Evolutionary conservation across 352 stramenopile species (phyloP).

Genomic region (Pythium rishiriense): DNA sequence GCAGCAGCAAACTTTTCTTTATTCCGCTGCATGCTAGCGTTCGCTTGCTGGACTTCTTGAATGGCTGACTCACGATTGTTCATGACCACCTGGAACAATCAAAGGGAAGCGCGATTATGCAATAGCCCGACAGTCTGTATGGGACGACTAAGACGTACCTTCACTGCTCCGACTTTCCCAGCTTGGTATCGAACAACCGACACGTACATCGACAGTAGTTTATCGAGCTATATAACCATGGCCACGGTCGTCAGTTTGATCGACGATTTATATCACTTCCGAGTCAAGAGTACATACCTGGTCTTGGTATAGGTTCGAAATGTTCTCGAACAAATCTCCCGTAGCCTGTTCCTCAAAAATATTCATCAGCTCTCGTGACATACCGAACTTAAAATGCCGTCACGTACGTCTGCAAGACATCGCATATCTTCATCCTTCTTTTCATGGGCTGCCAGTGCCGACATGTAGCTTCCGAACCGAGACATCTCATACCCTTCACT

Average conservation of each 20-base stretch:
- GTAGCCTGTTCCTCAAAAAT: constrained; percentile 37
- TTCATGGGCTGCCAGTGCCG: constrained; percentile 70
- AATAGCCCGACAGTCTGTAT: neutral
- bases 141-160: constrained; percentile 39
- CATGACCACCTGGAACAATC: constrained; percentile 66
- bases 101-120: no score
- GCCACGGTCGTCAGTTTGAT: no score
- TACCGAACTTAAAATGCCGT: neutral
- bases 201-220: constrained; percentile 84
- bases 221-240: constrained; percentile 54
- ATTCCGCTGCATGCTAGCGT: constrained; percentile 88
- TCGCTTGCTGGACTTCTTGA: constrained; percentile 86
- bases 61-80: constrained; percentile 86
- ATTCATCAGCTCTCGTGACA: neutral
- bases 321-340: constrained; percentile 82
- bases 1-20: constrained; percentile 87
- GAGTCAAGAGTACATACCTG: constrained; percentile 40
- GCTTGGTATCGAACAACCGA: constrained; percentile 85
- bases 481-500: constrained; percentile 87
- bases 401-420: constrained; percentile 56
- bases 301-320: constrained; percentile 87
- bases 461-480: constrained; percentile 83
- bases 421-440: constrained; percentile 79
- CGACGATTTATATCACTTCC: neutral
- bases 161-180: constrained; percentile 85